phyloP scores from a whole-genome alignment of 1,284 basidiomycete species.

The Takashimella tepidaria region DNA sequence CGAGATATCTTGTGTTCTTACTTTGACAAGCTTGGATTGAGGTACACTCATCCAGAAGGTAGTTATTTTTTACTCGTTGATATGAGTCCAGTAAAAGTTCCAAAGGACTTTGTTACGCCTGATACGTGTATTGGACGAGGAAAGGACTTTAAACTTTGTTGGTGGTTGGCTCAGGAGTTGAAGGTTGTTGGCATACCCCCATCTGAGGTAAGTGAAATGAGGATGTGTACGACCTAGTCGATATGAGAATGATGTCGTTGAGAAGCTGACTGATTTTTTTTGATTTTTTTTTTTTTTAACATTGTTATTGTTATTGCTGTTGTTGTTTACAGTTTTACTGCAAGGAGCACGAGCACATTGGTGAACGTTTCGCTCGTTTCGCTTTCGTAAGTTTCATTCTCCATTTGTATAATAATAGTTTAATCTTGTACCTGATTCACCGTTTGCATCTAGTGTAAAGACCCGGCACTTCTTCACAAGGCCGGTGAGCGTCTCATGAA shows the following conservation, averaged over 20 bases:
- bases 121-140: slow-evolving; percentile 70
- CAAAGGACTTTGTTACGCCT: slow-evolving; percentile 78
- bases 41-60: slow-evolving; percentile 82
- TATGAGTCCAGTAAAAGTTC: slow-evolving; percentile 72
- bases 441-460: slow-evolving; percentile 60
- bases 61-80: slow-evolving; percentile 87
- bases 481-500: slow-evolving; percentile 72
- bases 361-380: slow-evolving; percentile 80
- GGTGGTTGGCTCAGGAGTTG: slow-evolving; percentile 83
- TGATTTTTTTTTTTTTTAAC: too few species aligned
- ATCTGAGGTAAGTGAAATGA: slow-evolving; percentile 67
- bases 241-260: too few species aligned
- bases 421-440: not conserved
- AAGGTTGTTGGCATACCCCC: slow-evolving; percentile 89
- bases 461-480: slow-evolving; percentile 68
- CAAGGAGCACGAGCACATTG: slow-evolving; percentile 72
- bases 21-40: slow-evolving; percentile 79
- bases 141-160: slow-evolving; percentile 82
- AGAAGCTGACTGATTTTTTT: too few species aligned
- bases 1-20: slow-evolving; percentile 66
- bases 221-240: too few species aligned
- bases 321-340: slow-evolving; percentile 96
- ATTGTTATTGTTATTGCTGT: too few species aligned
- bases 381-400: slow-evolving; percentile 56
- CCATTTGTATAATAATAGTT: too few species aligned